Evolutionary conservation across 805 yeast species (phyloP).

Genomic region (Candida chilensis): DNA sequence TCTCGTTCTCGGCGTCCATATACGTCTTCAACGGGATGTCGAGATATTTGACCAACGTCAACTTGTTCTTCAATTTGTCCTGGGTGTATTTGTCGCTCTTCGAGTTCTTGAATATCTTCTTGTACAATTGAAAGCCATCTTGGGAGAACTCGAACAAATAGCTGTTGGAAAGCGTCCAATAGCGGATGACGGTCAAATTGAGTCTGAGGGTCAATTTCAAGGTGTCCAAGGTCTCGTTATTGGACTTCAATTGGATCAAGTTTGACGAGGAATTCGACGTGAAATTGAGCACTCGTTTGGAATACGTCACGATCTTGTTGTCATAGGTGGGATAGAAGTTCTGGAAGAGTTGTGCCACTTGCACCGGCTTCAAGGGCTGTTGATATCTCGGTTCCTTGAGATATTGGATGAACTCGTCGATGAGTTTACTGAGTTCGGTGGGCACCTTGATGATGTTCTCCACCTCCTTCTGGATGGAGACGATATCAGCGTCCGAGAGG

Average conservation of each 20-base stretch:
- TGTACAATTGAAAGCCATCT: not conserved
- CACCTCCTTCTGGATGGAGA: not conserved
- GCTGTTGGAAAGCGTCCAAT: not conserved
- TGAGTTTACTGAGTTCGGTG: not conserved
- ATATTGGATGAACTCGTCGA: not conserved
- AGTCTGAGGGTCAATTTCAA: not conserved
- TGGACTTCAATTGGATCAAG: no score
- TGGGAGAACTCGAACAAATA: not conserved
- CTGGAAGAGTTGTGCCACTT: not conserved
- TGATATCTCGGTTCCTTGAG: not conserved
- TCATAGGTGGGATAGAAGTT: not conserved
- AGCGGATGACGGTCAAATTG: not conserved
- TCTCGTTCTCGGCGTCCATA: no score
- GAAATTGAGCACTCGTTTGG: no score
- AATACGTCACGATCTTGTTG: not conserved
- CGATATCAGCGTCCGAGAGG: no score
- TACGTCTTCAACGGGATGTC: no score
- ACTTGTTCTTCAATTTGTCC: conserved; percentile 3
- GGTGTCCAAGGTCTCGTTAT: no score
- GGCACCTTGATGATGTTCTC: not conserved
- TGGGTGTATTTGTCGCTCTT: not conserved
- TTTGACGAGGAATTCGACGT: no score
- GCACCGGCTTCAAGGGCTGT: not conserved
- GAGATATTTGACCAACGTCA: not conserved
- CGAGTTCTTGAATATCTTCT: not conserved